Conservation (phyloP, 2,329 filamentous ascomycete species). For the Xylaria sp. region DNA sequence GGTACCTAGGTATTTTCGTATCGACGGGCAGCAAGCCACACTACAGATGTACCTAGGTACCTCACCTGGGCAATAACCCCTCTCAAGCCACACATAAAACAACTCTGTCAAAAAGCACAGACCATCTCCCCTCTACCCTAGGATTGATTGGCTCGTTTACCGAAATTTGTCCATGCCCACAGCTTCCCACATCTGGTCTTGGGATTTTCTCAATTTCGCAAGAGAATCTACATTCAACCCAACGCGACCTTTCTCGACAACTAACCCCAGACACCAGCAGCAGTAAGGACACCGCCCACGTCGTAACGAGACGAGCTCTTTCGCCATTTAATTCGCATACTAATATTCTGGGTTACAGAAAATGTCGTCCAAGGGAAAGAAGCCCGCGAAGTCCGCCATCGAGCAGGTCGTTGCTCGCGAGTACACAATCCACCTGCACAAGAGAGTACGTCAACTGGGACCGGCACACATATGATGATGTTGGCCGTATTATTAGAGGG, state of each 20-base stretch:
- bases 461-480: conserved; percentile 23
- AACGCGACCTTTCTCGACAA: conserved; percentile 46
- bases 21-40: not conserved
- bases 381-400: conserved; percentile 89
- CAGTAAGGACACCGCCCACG: conserved; percentile 42
- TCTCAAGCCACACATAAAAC: conserved; percentile 20
- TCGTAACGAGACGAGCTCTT: conserved; percentile 19
- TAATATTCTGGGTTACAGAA: conserved; percentile 45
- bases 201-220: conserved; percentile 47
- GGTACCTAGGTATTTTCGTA: not conserved
- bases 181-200: conserved; percentile 45
- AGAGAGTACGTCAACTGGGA: conserved; percentile 81
- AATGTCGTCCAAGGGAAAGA: conserved; percentile 75
- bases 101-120: conserved; percentile 32
- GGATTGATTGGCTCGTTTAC: conserved; percentile 49
- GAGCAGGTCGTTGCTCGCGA: conserved; percentile 99
- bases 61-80: not conserved
- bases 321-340: conserved; percentile 25
- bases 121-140: conserved; percentile 41
- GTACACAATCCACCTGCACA: conserved; percentile 99
- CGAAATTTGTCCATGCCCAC: conserved; percentile 46
- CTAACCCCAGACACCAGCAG: conserved; percentile 43
- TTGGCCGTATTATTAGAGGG: conserved; percentile 10
- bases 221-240: conserved; percentile 44
- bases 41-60: not conserved